Evolutionary conservation across 768 basidiomycete species (phyloP).

Genomic region (Serendipita sp.): DNA sequence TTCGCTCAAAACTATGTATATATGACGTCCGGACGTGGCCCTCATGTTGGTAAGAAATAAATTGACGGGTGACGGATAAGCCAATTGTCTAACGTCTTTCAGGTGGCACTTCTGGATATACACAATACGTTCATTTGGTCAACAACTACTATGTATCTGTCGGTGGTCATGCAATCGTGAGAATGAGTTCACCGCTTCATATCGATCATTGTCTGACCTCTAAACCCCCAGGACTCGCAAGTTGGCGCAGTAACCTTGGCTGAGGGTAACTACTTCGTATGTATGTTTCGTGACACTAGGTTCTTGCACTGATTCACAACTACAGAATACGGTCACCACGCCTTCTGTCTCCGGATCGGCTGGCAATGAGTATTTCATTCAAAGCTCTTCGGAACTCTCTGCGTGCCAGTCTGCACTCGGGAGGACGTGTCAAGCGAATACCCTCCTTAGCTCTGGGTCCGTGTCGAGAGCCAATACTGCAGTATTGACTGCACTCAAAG

Average conservation of each 20-base stretch:
- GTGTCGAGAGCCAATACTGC: not conserved
- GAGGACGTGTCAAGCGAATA: constrained; percentile 5
- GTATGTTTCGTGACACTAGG: not conserved
- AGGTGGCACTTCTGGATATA: constrained; percentile 7
- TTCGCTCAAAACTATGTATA: constrained; percentile 3
- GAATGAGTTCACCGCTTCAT: not conserved
- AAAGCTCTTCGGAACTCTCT: not conserved
- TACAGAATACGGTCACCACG: constrained; percentile 5
- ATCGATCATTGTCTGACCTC: not conserved
- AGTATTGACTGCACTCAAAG: not conserved
- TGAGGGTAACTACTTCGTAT: constrained; percentile 8
- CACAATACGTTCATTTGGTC: constrained; percentile 2
- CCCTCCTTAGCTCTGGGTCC: not conserved
- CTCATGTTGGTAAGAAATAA: not conserved
- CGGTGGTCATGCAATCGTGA: not conserved
- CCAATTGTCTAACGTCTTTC: not conserved
- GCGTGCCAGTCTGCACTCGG: constrained; percentile 1
- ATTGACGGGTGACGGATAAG: not conserved
- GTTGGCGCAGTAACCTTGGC: constrained; percentile 2
- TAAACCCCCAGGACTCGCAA: not conserved
- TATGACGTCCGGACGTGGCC: constrained; percentile 7
- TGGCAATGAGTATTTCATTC: constrained; percentile 2
- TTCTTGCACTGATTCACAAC: not conserved
- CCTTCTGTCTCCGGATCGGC: constrained; percentile 4
- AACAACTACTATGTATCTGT: constrained; percentile 8